Evolutionary conservation across 2,329 filamentous ascomycete species (phyloP).

Genomic region (Thielaviopsis populi): DNA sequence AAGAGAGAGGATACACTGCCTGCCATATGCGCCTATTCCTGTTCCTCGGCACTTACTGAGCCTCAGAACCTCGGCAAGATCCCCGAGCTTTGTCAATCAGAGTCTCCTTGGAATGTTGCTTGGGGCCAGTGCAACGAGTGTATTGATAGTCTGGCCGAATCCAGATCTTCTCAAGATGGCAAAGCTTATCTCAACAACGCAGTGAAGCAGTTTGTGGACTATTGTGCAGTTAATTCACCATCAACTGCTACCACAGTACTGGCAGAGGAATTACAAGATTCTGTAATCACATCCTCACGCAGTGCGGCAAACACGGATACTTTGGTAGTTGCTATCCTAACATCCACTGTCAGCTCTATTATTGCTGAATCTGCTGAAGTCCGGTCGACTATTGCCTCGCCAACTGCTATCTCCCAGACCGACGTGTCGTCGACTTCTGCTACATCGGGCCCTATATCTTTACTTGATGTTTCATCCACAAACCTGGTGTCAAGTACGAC

Average conservation of each 20-base stretch:
- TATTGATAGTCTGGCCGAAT: constrained; percentile 18
- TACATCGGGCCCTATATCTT: background rate
- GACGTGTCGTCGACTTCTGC: too few species aligned
- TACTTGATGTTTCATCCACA: background rate
- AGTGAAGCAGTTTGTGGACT: background rate
- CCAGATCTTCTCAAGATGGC: background rate
- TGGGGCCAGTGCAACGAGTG: constrained; percentile 32
- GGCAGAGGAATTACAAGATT: background rate
- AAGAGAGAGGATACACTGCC: constrained; percentile 26
- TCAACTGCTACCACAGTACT: background rate
- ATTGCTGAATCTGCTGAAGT: background rate
- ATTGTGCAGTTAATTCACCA: background rate
- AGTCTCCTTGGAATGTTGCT: constrained; percentile 29
- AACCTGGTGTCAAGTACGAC: background rate
- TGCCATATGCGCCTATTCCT: constrained; percentile 35
- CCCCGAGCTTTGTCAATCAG: constrained; percentile 28
- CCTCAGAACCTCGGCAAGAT: constrained; percentile 35
- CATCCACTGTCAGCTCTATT: background rate
- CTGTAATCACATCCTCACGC: background rate
- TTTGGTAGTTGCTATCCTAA: background rate
- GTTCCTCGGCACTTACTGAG: constrained; percentile 35
- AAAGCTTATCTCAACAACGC: background rate
- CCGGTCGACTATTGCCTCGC: background rate
- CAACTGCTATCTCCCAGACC: too few species aligned
- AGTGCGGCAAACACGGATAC: background rate